Conservation (phyloP, 306 rosid genomes). For the cucumber (Cucumis sativus) region DNA sequence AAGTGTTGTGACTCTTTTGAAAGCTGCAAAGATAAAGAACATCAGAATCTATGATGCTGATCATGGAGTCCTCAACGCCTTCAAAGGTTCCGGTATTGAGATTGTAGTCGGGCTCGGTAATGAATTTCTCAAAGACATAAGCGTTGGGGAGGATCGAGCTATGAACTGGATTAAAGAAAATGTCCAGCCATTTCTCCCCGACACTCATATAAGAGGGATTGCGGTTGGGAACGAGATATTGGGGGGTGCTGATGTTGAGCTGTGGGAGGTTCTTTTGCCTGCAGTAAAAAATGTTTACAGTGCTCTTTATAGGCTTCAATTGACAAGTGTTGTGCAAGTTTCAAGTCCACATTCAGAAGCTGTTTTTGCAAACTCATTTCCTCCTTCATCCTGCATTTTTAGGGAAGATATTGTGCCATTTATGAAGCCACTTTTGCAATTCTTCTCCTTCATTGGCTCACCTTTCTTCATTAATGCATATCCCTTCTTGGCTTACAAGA, state of each 20-base stretch:
- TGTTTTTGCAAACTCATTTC: conserved; percentile 72
- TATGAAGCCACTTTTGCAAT: conserved; percentile 73
- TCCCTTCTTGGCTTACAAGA: conserved; percentile 84
- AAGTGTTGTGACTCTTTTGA: conserved; percentile 72
- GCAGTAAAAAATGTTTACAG: conserved; percentile 58
- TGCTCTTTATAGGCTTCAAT: conserved; percentile 36
- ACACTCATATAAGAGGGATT: conserved; percentile 59
- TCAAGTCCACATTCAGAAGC: conserved; percentile 92
- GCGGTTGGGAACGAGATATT: conserved; percentile 78
- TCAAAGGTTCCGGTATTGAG: conserved; percentile 67
- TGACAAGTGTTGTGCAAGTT: conserved; percentile 42
- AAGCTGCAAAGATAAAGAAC: conserved; percentile 74
- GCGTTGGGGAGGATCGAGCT: conserved; percentile 66
- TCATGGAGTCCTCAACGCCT: conserved; percentile 55
- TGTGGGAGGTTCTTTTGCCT: conserved; percentile 65
- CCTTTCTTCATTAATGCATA: conserved; percentile 90
- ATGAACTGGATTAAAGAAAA: conserved; percentile 78
- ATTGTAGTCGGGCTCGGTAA: conserved; percentile 47
- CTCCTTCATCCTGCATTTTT: conserved; percentile 78
- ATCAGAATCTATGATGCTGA: conserved; percentile 63
- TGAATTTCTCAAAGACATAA: conserved; percentile 39
- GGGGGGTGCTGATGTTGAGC: conserved; percentile 32
- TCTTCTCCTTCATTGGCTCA: conserved; percentile 55
- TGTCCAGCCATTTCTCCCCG: conserved; percentile 63
- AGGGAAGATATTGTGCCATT: conserved; percentile 41